Conservation (phyloP, 495 filamentous ascomycete species). For the Penicillium alfredii region DNA sequence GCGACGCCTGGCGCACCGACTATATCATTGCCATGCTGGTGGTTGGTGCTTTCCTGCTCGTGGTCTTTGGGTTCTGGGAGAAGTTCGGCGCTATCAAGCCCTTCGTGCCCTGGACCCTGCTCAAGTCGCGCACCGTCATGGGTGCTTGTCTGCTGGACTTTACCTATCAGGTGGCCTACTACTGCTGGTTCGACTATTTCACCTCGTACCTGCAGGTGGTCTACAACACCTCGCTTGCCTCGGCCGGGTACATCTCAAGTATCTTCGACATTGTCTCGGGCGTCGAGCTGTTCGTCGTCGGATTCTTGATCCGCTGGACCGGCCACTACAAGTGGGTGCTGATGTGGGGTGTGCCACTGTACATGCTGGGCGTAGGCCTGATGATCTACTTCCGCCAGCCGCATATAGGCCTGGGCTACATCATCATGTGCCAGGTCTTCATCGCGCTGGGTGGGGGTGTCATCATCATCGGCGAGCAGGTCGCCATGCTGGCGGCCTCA, state of each 20-base stretch:
- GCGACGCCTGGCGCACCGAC: constrained; percentile 40
- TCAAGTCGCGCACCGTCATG: constrained; percentile 56
- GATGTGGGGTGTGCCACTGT: constrained; percentile 53
- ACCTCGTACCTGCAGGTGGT: constrained; percentile 71
- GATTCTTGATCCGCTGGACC: constrained; percentile 46
- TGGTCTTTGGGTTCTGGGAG: constrained; percentile 52
- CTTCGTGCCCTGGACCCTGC: constrained; percentile 49
- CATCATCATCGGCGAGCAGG: constrained; percentile 57
- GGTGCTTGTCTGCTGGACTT: constrained; percentile 51
- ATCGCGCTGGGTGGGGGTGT: constrained; percentile 57
- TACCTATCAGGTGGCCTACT: constrained; percentile 50
- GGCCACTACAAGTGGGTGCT: constrained; percentile 51
- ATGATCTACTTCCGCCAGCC: constrained; percentile 64
- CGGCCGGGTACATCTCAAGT: constrained; percentile 51
- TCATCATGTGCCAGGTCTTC: constrained; percentile 70
- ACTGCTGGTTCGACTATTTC: constrained; percentile 54
- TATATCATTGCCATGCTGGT: constrained; percentile 51
- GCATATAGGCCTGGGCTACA: constrained; percentile 52
- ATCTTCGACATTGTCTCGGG: constrained; percentile 46
- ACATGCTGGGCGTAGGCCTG: constrained; percentile 51
- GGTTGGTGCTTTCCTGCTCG: constrained; percentile 46
- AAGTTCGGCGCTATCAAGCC: constrained; percentile 42
- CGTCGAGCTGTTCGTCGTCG: constrained; percentile 44
- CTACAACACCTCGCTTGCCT: constrained; percentile 44
- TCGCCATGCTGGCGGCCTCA: constrained; percentile 61